These are phyloP conservation scores for Nannizziopsis arthrosporioides DNA, from an alignment of 2,329 filamentous ascomycete species.

Conservation along the genomic window DNA sequence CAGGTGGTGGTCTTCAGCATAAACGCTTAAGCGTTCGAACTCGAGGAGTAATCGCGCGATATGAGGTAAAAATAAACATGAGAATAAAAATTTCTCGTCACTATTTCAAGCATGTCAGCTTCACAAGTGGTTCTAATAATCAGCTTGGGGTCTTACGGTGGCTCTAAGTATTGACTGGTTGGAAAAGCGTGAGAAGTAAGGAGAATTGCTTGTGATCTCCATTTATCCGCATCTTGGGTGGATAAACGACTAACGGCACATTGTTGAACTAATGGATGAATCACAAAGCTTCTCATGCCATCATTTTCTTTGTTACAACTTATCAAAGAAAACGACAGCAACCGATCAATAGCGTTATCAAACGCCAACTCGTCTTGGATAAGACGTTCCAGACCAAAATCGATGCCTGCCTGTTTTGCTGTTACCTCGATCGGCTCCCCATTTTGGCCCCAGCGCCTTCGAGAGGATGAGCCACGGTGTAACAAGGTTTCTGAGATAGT, in stretches of 20 bases:
- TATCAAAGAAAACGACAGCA: constrained; percentile 15
- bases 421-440: constrained; percentile 11
- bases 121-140: background rate
- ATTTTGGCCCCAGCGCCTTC: constrained; percentile 11
- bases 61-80: constrained; percentile 3
- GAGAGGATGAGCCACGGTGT: constrained; percentile 10
- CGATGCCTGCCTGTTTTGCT: constrained; percentile 12
- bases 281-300: constrained; percentile 13
- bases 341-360: constrained; percentile 11
- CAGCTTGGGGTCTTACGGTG: background rate
- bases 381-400: constrained; percentile 4
- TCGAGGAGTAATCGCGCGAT: constrained; percentile 3
- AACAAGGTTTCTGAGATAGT: constrained; percentile 12
- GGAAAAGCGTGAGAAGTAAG: constrained; percentile 11
- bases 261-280: constrained; percentile 15
- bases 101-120: background rate
- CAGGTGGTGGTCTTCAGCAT: background rate
- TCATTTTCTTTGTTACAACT: constrained; percentile 11
- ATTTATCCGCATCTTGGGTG: background rate
- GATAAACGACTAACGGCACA: constrained; percentile 8
- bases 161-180: constrained; percentile 6
- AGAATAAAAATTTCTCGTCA: background rate
- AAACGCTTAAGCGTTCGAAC: background rate
- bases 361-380: constrained; percentile 13
- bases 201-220: constrained; percentile 7